phyloP scores from a whole-genome alignment of 176 grass and related monocot species.

The Leersia perrieri region DNA sequence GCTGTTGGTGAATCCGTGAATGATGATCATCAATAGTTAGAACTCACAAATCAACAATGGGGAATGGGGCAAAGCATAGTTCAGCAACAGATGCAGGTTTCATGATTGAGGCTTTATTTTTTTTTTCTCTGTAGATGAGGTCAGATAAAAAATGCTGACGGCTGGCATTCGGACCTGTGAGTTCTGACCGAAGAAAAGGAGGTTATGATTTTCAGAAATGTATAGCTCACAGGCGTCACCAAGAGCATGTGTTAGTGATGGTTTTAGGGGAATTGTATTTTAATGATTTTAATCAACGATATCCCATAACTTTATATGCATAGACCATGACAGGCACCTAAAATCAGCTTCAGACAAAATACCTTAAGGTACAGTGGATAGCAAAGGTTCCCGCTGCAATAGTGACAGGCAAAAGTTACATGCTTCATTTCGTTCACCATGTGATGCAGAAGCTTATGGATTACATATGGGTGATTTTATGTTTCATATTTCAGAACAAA shows the following conservation, averaged over 20 bases:
- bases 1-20: too few relatives aligned
- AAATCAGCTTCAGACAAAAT: background rate
- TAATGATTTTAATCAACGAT: background rate
- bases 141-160: background rate
- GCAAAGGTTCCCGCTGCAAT: background rate
- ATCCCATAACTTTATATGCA: background rate
- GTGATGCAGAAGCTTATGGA: conserved; percentile 37
- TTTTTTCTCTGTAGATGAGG: background rate
- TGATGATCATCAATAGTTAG: background rate
- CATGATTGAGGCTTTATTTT: background rate
- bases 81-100: background rate
- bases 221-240: background rate
- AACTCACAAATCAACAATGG: too few relatives aligned
- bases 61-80: background rate
- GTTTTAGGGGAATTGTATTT: background rate
- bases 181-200: background rate
- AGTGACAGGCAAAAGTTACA: conserved; percentile 23
- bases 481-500: background rate
- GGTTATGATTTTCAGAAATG: background rate
- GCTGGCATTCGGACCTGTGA: background rate
- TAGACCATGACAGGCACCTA: background rate
- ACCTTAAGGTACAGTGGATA: background rate
- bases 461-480: conserved; percentile 24
- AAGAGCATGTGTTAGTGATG: background rate
- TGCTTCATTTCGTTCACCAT: conserved; percentile 22